Evolutionary conservation across 495 filamentous ascomycete species (phyloP), one percentile per base, ranked within the genome.

Genomic region (Penicillium nucicola): DNA sequence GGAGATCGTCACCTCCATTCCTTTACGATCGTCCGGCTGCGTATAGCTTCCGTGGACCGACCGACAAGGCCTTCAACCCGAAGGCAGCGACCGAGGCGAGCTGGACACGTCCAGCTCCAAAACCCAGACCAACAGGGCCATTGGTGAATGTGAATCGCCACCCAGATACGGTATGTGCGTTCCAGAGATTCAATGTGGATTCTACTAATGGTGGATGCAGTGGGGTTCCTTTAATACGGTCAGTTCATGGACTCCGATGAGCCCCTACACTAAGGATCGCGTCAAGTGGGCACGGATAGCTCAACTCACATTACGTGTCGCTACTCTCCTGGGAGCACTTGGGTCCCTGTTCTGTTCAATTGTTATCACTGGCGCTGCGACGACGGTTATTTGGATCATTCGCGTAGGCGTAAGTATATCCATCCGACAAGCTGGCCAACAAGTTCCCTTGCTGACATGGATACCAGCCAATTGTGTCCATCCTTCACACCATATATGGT

Each of bases 1-100:
- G 77, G 57, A 80, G 71, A 55, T 67, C 66, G 35, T 72, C 78
- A 45, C 84, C 79, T 72, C 90, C 90, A 45, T 95, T 86, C 75
- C 74, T 95, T 69, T 95, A 95, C 70, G 80, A 84, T 58, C 64
- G 55, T 50, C 77, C 72, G 45, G 68, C 64, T 62, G 77, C 54
- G 38, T 74, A 77, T 48, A 69, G 63, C 44, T 77, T 79, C 60
- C 55, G 65, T 52, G 77, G 77, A 45, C 77, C 75, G 17, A 77
- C 72, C 30, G 75, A 86, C 30, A 73, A 68, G 7, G 60, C 65
- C 1, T 96, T 93, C 71, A 88, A 96, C 59, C 91, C 91, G 12
- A 93, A 89, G 60, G 85, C 85, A 46, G 81, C 86, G 30, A 88
- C 89, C 8, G 77, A 87, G 64, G 85, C 87, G 48, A 90, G 86